A percentile compares a stretch with the other conserved stretches of the same genome.
These are phyloP conservation scores for Coprinellus micaceus DNA, from an alignment of 768 basidiomycete genomes.

Conservation along the genomic window DNA sequence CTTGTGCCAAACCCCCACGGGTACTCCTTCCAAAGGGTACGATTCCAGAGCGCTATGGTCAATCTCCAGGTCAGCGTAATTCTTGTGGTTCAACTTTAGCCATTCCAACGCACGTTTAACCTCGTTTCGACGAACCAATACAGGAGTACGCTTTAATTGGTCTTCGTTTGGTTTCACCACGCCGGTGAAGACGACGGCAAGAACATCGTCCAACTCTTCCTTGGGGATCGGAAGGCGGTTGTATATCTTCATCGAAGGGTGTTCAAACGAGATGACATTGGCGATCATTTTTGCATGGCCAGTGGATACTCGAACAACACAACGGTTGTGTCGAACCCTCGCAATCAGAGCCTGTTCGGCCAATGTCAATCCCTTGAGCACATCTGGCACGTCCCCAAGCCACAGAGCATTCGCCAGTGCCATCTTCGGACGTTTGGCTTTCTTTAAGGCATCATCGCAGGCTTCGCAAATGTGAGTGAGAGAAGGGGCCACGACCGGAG, in stretches of 20 bases:
- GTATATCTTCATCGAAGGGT: neutral
- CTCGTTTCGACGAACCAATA: conserved; percentile 6
- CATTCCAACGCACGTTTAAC: conserved; percentile 5
- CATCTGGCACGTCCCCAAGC: neutral
- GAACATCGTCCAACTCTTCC: neutral
- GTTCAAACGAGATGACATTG: neutral
- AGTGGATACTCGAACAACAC: neutral
- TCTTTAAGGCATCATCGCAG: neutral
- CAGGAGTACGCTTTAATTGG: conserved; percentile 4
- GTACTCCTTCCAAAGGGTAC: neutral
- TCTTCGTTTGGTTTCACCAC: neutral
- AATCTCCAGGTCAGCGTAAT: conserved; percentile 6
- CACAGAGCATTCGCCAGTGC: neutral
- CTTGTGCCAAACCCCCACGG: neutral
- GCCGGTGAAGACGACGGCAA: neutral
- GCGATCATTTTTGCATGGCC: neutral
- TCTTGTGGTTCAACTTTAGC: conserved; percentile 11
- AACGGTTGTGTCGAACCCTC: neutral
- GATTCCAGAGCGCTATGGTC: neutral
- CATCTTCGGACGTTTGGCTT: neutral
- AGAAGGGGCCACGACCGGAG: neutral
- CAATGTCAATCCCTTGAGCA: neutral
- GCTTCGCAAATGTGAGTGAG: neutral
- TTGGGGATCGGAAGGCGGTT: neutral
- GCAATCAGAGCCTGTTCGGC: neutral